Base-by-base conservation (phyloP, 2,329 filamentous ascomycete genomes). In the Escovopsis weberi region DNA sequence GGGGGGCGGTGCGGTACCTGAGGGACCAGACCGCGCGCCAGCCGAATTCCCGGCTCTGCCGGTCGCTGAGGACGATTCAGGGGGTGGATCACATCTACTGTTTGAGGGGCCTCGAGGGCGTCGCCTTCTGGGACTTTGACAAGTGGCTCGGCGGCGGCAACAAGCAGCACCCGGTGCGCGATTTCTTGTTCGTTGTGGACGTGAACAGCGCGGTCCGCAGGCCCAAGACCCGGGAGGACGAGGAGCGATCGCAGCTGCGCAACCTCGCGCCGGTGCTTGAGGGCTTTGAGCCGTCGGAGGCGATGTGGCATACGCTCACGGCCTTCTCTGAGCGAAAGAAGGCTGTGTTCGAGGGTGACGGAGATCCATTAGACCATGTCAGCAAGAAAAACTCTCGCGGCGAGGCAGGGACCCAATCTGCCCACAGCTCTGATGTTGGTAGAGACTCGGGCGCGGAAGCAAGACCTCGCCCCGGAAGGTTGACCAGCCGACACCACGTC, bases 61-160 rank as follows among this genome's bases (percentile, higher is more conserved):
- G 70, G 2, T 51, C 55, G 0, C 50, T 74, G 8, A 54, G 65
- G 1, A 62, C 52, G 0, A 18, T 69, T 0, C 68, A 70, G 26
- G 70, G 70, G 0, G 46, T 66, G 1, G 67, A 72, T 35, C 66
- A 62, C 26, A 35, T 73, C 3, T 52, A 59, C 11, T 53, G 59
- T 23, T 61, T 73, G 4, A 63, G 70, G 1, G 69, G 68, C 0
- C 47, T 73, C 37, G 44, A 53, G 1, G 53, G 51, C n/a, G 44
- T 70, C 0, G 53, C 58, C 0, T 64, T 71, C 41, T 65, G 62
- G 43, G 66, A 72, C 43, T 55, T 60, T 2, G 50, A 61, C 18
- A 45, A 49, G 11, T 62, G 54, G 50, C n/a, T 48, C 7, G n/a
- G 12, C 7, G 40, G 9, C 4, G 12, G 12, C 8, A 12, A 37